phyloP scores from a whole-genome alignment of 441 rosid genomes.

The Hypseocharis bilobata region DNA sequence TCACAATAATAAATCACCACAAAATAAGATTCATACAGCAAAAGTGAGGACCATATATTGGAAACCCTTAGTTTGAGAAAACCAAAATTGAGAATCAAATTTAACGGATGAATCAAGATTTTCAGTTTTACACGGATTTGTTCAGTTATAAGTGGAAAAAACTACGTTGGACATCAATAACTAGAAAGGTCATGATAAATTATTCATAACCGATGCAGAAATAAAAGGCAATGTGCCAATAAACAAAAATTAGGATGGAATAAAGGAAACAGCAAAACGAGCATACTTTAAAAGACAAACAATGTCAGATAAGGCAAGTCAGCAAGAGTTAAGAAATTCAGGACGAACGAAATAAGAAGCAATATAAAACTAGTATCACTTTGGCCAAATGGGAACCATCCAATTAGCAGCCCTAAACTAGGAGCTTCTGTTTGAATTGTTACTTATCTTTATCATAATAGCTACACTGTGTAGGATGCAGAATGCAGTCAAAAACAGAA shows the following conservation, averaged over 20 bases:
- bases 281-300: no score
- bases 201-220: no score
- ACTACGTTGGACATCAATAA: background rate
- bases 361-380: background rate
- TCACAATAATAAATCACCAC: no score
- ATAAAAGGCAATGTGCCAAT: no score
- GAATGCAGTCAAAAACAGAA: background rate
- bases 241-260: no score
- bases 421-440: conserved; percentile 4
- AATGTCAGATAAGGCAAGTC: no score
- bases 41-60: background rate
- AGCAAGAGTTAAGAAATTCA: no score
- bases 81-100: background rate
- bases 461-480: conserved; percentile 6
- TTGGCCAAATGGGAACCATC: background rate
- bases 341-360: background rate
- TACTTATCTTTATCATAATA: no score
- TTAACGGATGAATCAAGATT: background rate
- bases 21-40: no score
- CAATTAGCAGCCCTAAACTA: conserved; percentile 8
- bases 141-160: background rate
- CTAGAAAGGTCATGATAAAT: background rate
- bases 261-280: no score
- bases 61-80: background rate
- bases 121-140: background rate